Base-by-base conservation (phyloP, 805 yeast species). In the Candida maris region DNA sequence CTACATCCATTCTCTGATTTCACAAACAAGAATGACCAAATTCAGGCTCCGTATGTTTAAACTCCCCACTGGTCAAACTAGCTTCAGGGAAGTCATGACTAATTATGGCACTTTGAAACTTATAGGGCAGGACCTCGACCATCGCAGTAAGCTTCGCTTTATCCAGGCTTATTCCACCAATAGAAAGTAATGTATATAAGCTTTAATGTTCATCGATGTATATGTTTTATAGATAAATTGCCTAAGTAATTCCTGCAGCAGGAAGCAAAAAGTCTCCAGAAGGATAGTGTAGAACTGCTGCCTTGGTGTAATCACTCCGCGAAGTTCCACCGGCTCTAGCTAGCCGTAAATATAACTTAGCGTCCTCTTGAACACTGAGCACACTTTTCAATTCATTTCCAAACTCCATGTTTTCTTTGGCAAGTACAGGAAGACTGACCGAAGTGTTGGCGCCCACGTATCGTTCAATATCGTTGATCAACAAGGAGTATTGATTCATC, bases 401-500 rank as follows among this genome's bases (percentile, higher is more conserved):
- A 20, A 67, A 52, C 2, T 50, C 47, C 5, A 50, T 34, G 36
- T 70, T 57, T 8, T 52, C 45, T 1, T 46, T 38, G 1, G 67
- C 47, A 35, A 77, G 37, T 1, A 50, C 45, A 5, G 56, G 57
- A 9, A 78, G 34, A 39, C 74, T 67, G 16, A 84, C 57, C 1
- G 70, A 55, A 3, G 66, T 58, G 5, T 68, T 62, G 3, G 57
- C 54, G 0, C 87, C 95, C 5, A 79, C 73, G 51, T 73, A 85
- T 16, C 79, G 64, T 57, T 88, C 96, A 14, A 88, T 64, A 52
- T 88, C 97, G 50, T 88, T 87, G 19, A 88, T 63, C 27, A 88
- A 52, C 30, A 88, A 57, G 1, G 95, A 81, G 35, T 70, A 74
- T 0, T 81, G 79, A 20, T 71, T 64, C 44, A 68, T 59, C 17